Evolutionary conservation across 768 basidiomycete genomes (phyloP).

Genomic region (Pleurotus citrinopileatus): DNA sequence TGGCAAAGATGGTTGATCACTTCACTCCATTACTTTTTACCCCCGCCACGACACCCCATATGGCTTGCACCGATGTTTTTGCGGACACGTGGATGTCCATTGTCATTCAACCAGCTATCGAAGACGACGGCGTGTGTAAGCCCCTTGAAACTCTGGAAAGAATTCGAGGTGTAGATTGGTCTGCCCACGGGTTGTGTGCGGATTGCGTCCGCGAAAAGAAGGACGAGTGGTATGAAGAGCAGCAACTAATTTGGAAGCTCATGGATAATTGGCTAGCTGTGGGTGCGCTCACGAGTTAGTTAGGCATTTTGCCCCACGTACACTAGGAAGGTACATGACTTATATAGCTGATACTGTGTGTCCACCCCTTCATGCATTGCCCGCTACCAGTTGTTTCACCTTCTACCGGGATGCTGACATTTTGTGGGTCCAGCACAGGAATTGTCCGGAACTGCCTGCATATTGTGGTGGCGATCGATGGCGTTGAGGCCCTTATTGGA

Average conservation of each 20-base stretch:
- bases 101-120: slow-evolving; percentile 67
- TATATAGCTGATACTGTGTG: slow-evolving; percentile 11
- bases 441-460: not conserved
- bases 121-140: slow-evolving; percentile 58
- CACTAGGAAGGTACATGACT: slow-evolving; percentile 2
- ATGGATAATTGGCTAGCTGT: slow-evolving; percentile 56
- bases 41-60: slow-evolving; percentile 64
- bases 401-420: not conserved
- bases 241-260: slow-evolving; percentile 53
- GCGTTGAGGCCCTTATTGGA: no score
- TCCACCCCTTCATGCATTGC: not conserved
- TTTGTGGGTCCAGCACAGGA: not conserved
- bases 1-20: slow-evolving; percentile 55
- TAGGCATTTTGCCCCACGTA: not conserved
- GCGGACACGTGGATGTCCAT: slow-evolving; percentile 71
- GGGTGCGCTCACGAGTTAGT: slow-evolving; percentile 12
- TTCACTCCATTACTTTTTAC: slow-evolving; percentile 77
- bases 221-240: slow-evolving; percentile 66
- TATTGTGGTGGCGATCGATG: not conserved
- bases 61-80: slow-evolving; percentile 70
- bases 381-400: slow-evolving; percentile 2
- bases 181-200: slow-evolving; percentile 50
- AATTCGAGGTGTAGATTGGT: slow-evolving; percentile 62
- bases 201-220: slow-evolving; percentile 57
- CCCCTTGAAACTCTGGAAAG: slow-evolving; percentile 70